These are phyloP conservation scores for Cytospora mali DNA, from an alignment of 2,329 filamentous ascomycete species.

Conservation along the genomic window DNA sequence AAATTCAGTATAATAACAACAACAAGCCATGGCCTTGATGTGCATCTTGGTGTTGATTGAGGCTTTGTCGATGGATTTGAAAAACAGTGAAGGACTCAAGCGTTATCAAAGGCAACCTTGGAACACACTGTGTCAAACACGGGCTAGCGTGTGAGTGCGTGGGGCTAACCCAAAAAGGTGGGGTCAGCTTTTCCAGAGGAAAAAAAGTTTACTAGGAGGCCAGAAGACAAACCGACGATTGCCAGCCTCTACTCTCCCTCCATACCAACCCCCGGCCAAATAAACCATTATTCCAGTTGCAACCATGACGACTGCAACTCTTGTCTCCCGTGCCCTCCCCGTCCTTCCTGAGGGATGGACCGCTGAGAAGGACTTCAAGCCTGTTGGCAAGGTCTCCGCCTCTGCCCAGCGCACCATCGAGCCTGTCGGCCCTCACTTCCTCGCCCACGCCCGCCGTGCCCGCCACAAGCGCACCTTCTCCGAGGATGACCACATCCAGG, in stretches of 20 bases:
- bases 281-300: neutral
- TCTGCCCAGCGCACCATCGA: conserved; percentile 87
- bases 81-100: too few relatives aligned
- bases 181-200: conserved; percentile 9
- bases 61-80: too few relatives aligned
- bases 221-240: neutral
- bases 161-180: neutral
- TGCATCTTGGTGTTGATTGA: neutral
- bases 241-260: neutral
- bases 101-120: too few relatives aligned
- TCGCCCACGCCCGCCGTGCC: conserved; percentile 93
- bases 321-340: conserved; percentile 69
- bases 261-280: conserved; percentile 1
- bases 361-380: conserved; percentile 90
- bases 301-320: conserved; percentile 65
- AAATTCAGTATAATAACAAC: conserved; percentile 4
- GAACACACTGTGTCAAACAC: neutral
- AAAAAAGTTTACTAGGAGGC: conserved; percentile 27
- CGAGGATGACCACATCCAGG: conserved; percentile 97
- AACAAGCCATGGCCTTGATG: too few relatives aligned
- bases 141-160: neutral
- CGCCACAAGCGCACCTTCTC: conserved; percentile 97
- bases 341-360: conserved; percentile 79
- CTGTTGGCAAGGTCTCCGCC: conserved; percentile 73
- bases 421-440: conserved; percentile 95